A percentile compares a stretch with the other conserved stretches of the same genome.
These are phyloP conservation scores for Candida nanaspora DNA, from an alignment of 805 yeast species.

Conservation along the genomic window DNA sequence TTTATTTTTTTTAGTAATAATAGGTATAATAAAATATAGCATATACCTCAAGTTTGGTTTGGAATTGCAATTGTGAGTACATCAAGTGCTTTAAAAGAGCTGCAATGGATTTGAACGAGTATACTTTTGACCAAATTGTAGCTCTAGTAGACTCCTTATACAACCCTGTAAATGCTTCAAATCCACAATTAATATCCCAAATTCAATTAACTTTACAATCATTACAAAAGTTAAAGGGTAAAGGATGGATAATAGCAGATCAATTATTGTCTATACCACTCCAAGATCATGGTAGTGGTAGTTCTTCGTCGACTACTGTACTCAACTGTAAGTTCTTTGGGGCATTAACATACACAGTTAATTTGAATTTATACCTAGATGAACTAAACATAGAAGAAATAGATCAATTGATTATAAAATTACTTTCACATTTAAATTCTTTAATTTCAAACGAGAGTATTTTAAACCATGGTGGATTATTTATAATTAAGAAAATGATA, in stretches of 20 bases:
- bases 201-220: slow-evolving; percentile 51
- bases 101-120: not conserved
- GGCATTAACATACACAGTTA: slow-evolving; percentile 70
- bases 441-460: slow-evolving; percentile 10
- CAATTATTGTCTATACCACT: too few relatives aligned
- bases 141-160: slow-evolving; percentile 37
- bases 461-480: slow-evolving; percentile 16
- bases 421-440: slow-evolving; percentile 9
- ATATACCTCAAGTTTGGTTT: too few relatives aligned
- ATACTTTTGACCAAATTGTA: not conserved
- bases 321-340: slow-evolving; percentile 66
- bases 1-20: too few relatives aligned
- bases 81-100: too few relatives aligned
- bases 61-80: too few relatives aligned
- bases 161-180: slow-evolving; percentile 19
- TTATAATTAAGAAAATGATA: slow-evolving; percentile 53
- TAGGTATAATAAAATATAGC: too few relatives aligned
- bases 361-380: slow-evolving; percentile 29
- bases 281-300: too few relatives aligned
- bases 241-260: slow-evolving; percentile 55
- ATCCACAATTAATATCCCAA: slow-evolving; percentile 29
- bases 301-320: too few relatives aligned
- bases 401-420: slow-evolving; percentile 2
- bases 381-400: slow-evolving; percentile 4
- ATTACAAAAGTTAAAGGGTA: slow-evolving; percentile 42